A percentile compares a stretch with the other conserved stretches of the same genome.
phyloP scores from a whole-genome alignment of 768 basidiomycete genomes.

The Boletellus sp. region DNA sequence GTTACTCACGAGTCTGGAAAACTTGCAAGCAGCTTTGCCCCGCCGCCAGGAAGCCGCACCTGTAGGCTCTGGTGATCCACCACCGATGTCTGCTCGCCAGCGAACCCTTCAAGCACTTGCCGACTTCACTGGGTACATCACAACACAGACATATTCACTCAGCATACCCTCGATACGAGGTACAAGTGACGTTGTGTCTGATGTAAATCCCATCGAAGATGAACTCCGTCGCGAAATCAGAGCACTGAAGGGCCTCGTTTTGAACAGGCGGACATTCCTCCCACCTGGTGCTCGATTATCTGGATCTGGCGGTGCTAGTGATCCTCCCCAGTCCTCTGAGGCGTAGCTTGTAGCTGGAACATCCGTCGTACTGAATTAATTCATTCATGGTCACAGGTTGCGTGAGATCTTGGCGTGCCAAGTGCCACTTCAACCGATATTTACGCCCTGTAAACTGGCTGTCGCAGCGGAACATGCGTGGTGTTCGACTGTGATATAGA shows the following conservation, averaged over 20 bases:
- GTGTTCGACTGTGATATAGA: background rate
- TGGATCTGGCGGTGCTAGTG: conserved; percentile 3
- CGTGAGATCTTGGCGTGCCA: background rate
- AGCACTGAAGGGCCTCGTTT: conserved; percentile 72
- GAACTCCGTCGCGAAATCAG: conserved; percentile 71
- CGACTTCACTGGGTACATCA: conserved; percentile 77
- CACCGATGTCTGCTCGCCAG: conserved; percentile 41
- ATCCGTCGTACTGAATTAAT: background rate
- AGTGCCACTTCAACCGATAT: background rate
- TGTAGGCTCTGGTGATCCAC: conserved; percentile 6
- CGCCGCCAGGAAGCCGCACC: conserved; percentile 11
- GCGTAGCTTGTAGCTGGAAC: background rate
- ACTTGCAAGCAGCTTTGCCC: conserved; percentile 22
- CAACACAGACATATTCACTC: conserved; percentile 60
- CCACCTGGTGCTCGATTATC: conserved; percentile 1
- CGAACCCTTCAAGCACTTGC: conserved; percentile 62
- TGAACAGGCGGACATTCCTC: conserved; percentile 56
- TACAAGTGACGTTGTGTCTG: conserved; percentile 12
- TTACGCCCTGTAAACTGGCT: background rate
- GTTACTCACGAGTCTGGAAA: conserved; percentile 21
- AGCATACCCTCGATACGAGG: conserved; percentile 16
- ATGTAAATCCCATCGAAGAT: conserved; percentile 42
- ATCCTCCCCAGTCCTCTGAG: background rate
- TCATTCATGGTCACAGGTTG: background rate
- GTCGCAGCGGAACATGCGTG: no score